Conservation (phyloP, 1,139 yeast genomes). For the Pichia sp. region DNA sequence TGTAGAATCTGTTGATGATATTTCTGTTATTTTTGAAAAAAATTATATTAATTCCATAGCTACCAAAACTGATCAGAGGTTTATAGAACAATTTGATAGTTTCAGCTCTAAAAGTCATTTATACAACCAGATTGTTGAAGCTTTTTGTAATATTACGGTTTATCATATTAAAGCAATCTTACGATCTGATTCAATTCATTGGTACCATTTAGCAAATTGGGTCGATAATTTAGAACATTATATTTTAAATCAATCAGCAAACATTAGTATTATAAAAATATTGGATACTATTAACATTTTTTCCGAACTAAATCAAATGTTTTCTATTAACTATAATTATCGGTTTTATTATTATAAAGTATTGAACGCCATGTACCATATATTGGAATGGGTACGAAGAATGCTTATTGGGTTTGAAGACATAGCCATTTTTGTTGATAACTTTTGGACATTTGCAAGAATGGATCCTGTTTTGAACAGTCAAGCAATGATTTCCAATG, state of each 20-base stretch:
- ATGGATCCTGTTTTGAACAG: conserved; percentile 3
- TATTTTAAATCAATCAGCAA: not conserved
- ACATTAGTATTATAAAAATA: not conserved
- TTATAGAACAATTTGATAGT: conserved; percentile 13
- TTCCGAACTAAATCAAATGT: not conserved
- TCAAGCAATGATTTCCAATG: too few species aligned
- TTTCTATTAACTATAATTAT: not conserved
- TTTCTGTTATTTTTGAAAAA: conserved; percentile 19
- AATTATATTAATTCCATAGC: conserved; percentile 20
- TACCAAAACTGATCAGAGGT: conserved; percentile 5
- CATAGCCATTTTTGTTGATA: not conserved
- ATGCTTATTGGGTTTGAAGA: conserved; percentile 12
- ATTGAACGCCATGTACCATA: not conserved
- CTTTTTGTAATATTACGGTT: conserved; percentile 14
- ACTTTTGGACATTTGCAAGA: conserved; percentile 1
- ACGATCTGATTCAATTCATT: conserved; percentile 12
- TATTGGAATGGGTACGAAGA: conserved; percentile 2
- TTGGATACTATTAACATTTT: not conserved
- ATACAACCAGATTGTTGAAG: conserved; percentile 9
- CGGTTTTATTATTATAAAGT: conserved; percentile 4
- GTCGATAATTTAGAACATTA: conserved; percentile 10
- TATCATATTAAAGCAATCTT: conserved; percentile 16
- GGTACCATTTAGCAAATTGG: conserved; percentile 25
- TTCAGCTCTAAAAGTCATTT: conserved; percentile 11
- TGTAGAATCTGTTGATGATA: conserved; percentile 20